Conservation (phyloP, 1,284 basidiomycete species). For the Pyrrhoderma noxium region DNA sequence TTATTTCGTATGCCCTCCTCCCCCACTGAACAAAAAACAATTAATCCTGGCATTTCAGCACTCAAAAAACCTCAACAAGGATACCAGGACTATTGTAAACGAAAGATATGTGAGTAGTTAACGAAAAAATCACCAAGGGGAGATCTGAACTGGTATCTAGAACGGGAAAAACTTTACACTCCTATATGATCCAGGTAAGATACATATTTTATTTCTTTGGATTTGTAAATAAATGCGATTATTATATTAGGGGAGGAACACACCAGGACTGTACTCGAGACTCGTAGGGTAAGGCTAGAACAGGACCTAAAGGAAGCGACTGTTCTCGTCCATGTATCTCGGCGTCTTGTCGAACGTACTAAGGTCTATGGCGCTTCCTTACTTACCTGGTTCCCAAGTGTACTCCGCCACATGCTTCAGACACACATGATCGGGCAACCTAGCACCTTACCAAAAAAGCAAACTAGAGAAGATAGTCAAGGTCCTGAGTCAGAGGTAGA, state of each 20-base stretch:
- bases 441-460: background rate
- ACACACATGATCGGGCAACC: conserved; percentile 6
- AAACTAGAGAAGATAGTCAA: background rate
- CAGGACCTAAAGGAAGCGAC: conserved; percentile 12
- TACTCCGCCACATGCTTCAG: conserved; percentile 8
- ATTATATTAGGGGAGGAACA: conserved; percentile 1
- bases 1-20: no score
- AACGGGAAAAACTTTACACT: background rate
- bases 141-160: background rate
- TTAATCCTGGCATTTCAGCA: conserved; percentile 9
- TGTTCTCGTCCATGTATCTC: conserved; percentile 7
- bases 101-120: background rate
- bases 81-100: background rate
- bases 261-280: conserved; percentile 5
- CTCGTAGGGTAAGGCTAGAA: conserved; percentile 5
- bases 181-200: conserved; percentile 10
- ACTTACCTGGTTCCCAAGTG: conserved; percentile 11
- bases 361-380: background rate
- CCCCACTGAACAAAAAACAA: background rate
- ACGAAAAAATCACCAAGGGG: background rate
- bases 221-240: background rate
- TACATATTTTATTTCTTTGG: background rate
- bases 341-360: conserved; percentile 7
- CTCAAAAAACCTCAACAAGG: background rate
- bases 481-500: background rate